Base-by-base conservation (phyloP, 2,329 filamentous ascomycete species). In the Pleomassaria siparia region DNA sequence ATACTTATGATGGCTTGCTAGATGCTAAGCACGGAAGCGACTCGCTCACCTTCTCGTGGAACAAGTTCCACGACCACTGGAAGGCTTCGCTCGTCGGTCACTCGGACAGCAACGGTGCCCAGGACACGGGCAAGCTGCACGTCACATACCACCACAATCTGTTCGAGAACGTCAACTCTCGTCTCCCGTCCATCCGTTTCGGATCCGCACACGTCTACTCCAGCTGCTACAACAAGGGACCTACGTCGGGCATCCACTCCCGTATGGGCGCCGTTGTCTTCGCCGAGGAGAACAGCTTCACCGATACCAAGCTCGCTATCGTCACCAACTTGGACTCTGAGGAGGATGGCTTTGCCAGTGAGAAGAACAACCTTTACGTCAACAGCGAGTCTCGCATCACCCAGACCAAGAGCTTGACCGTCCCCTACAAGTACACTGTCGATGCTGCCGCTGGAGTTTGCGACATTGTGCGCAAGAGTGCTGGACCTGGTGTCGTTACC, bases 71-170 rank as follows among this genome's bases (percentile, higher is more conserved):
- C 64, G 78, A 81, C 67, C 80, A 84, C 75, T 84, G 76, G 75
- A 85, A 85, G 68, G 80, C 76, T n/a, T 80, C 77, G 0, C 74
- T 85, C 12, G 70, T 83, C 46, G 82, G 80, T 13, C 82, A 85
- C 74, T 79, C 75, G 22, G 80, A 85, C 73, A 77, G 54, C 70
- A 83, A 83, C 69, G 69, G 55, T 21, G 70, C 59, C 40, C 18
- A 37, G 24, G 57, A 87, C 71, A 80, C 62, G 1, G 84, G 83
- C 56, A 76, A 83, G 63, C 76, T 87, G 26, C 79, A 74, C 62
- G 73, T 87, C 40, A 87, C 85, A 46, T 85, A 84, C 66, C 79
- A 80, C 72, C 82, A 86, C 77, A 87, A 87, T 78, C 74, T 79
- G 73, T 87, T 78, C 76, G 64, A 63, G 56, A 84, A 85, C 71